These are phyloP conservation scores for Xylaria sp. DNA, from an alignment of 2,329 filamentous ascomycete genomes.

Conservation along the genomic window DNA sequence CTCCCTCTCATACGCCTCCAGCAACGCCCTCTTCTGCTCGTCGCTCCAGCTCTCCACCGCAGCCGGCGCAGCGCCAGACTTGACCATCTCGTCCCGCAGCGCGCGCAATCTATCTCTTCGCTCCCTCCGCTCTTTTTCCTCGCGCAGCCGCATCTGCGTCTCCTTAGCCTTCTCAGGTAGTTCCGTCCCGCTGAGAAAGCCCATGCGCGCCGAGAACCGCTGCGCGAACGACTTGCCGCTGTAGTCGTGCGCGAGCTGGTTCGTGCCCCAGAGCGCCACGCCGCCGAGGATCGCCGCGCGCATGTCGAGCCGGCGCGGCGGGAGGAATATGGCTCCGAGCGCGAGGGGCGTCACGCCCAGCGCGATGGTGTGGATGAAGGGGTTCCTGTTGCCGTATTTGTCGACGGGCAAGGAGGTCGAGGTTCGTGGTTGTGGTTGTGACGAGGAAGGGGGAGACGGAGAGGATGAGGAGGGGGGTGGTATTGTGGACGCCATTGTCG, in stretches of 20 bases:
- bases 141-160: conserved; percentile 60
- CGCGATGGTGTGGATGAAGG: conserved; percentile 60
- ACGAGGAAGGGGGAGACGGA: conserved; percentile 9
- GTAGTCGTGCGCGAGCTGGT: conserved; percentile 67
- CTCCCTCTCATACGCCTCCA: conserved; percentile 30
- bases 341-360: conserved; percentile 61
- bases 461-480: conserved; percentile 15
- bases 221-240: conserved; percentile 64
- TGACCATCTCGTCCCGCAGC: conserved; percentile 30
- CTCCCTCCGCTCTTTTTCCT: conserved; percentile 55
- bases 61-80: conserved; percentile 37
- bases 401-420: conserved; percentile 22
- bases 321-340: conserved; percentile 61
- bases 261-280: conserved; percentile 64
- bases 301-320: conserved; percentile 63
- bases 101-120: conserved; percentile 39
- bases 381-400: conserved; percentile 45
- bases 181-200: conserved; percentile 60
- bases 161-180: conserved; percentile 67
- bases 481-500: conserved; percentile 30
- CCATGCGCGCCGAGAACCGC: conserved; percentile 59
- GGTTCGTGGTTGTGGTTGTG: conserved; percentile 23
- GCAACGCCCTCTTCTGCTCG: conserved; percentile 33
- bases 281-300: conserved; percentile 63
- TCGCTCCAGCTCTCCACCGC: conserved; percentile 41